Evolutionary conservation across 1,284 basidiomycete genomes (phyloP), one percentile per base, ranked within the genome.

Genomic region (Athelia psychrophila): DNA sequence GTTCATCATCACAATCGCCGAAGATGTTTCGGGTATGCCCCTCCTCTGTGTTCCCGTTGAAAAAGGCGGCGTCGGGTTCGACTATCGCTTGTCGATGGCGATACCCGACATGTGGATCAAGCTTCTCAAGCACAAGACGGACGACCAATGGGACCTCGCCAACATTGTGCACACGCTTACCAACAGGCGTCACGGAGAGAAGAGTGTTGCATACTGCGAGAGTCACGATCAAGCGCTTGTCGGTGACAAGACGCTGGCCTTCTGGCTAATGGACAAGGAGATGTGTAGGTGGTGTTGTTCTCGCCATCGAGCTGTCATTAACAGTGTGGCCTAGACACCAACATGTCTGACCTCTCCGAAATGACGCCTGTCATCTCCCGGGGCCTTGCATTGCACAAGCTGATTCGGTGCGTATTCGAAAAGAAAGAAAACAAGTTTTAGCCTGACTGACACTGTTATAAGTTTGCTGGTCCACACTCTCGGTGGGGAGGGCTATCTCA

Each of bases 91-190:
- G 45, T 93, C 93, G 22, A 99, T 99, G 96, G 96, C 96, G 9
- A 83, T 99, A 48, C 96, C 96, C 3, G 96, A 99, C 70, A 98
- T 98, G 95, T 99, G 95, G 94, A 99, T 99, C 79, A 98, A 99
- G 72, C 78, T 98, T 20, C 81, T 98, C 60, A 99, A 99, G 70
- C 96, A 99, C 71, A 87, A 84, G 66, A 60, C 70, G 3, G 96
- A 99, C 66, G 84, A 91, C 59, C 80, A 89, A 44, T 99, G 96
- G 96, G 81, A 96, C 51, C 79, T 99, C 62, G 85, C 77, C 53
- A 83, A 88, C 67, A 95, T 99, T 57, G 87, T 89, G 22, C 88
- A 91, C 66, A 98, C 94, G 2, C 74, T 99, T 52, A 94, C 84
- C 23, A 98, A 99, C 69, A 81, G 96, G 52, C 81, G 96, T 25